These are phyloP conservation scores for Rosa lucieae DNA, from an alignment of 306 rosid genomes.

Conservation along the genomic window DNA sequence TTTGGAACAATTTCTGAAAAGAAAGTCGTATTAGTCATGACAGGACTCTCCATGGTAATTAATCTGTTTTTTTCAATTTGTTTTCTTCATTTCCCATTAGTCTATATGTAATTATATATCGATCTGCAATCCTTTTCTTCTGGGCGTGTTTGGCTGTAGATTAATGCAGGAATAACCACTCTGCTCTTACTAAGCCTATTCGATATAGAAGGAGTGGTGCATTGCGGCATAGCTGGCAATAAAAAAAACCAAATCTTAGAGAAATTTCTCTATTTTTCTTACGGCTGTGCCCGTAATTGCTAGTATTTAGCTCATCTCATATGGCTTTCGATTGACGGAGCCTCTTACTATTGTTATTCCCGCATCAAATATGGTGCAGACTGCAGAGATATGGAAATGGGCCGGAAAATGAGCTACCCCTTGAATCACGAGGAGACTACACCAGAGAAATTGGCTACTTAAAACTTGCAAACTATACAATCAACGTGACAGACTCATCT, in stretches of 20 bases:
- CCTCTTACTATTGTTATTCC: rapidly evolving
- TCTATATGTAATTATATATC: neutral
- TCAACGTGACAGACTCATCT: constrained; percentile 26
- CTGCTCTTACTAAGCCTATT: constrained; percentile 58
- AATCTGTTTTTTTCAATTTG: no score
- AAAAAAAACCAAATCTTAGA: no score
- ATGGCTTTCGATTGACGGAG: no score
- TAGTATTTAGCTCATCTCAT: no score
- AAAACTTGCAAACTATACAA: constrained; percentile 27
- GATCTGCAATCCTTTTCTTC: neutral
- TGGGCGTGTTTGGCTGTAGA: constrained; percentile 22
- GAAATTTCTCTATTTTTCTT: no score
- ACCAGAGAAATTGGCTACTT: constrained; percentile 43
- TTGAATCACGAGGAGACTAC: constrained; percentile 50
- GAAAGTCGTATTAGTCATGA: no score
- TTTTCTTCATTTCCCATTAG: neutral
- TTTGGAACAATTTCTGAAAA: no score
- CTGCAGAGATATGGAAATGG: constrained; percentile 43
- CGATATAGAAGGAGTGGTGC: constrained; percentile 53
- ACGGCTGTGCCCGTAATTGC: rapidly evolving
- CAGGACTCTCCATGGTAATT: no score
- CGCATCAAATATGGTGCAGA: constrained; percentile 31
- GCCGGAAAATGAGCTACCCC: constrained; percentile 31
- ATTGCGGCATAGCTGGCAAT: constrained; percentile 71
- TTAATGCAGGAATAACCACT: constrained; percentile 54